These are phyloP conservation scores for Casaregolazyma suthepensis DNA, from an alignment of 1,139 yeast species.

Conservation along the genomic window DNA sequence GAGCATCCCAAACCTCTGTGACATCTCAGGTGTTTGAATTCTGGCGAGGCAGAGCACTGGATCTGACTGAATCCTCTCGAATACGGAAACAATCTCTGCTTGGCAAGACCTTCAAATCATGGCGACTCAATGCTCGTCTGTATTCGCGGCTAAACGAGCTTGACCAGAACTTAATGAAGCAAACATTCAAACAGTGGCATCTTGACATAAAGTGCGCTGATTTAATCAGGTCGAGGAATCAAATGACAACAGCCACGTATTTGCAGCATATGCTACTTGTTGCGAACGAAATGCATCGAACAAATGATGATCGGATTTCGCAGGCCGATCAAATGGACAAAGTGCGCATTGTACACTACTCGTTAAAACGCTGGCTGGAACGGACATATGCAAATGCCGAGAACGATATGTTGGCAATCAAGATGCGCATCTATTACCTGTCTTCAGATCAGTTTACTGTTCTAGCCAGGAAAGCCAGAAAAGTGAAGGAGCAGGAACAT, in stretches of 20 bases:
- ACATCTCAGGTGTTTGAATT: constrained; percentile 3
- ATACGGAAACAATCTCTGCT: constrained; percentile 19
- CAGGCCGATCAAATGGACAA: background rate
- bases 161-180: constrained; percentile 10
- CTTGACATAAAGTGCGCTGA: background rate
- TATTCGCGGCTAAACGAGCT: constrained; percentile 3
- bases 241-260: background rate
- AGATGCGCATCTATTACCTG: constrained; percentile 1
- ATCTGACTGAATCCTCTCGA: constrained; percentile 17
- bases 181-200: constrained; percentile 17
- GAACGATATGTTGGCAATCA: background rate
- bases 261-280: background rate
- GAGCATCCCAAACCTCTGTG: background rate
- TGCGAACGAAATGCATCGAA: background rate
- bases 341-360: background rate
- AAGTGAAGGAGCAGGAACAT: background rate
- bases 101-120: constrained; percentile 12
- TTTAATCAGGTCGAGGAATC: background rate
- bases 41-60: constrained; percentile 18
- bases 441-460: background rate
- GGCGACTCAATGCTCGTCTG: constrained; percentile 17
- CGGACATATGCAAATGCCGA: background rate
- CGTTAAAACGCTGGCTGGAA: constrained; percentile 4
- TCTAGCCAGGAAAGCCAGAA: background rate
- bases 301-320: background rate